Base-by-base conservation (phyloP, 129 eudicot genomes). In the Centrapalus pauciflorus region DNA sequence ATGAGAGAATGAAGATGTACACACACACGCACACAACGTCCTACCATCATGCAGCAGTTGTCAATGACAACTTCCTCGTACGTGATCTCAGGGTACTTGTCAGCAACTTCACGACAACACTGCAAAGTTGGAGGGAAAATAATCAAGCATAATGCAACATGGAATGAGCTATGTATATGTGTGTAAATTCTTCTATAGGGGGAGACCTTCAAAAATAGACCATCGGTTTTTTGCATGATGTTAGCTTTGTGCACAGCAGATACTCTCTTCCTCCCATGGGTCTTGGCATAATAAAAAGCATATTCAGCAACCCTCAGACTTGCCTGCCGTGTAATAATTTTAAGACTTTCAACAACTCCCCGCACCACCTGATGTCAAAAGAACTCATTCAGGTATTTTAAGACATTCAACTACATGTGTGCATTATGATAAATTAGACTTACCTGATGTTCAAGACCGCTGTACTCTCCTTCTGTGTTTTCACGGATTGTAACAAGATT, bases 201-300 rank as follows among this genome's bases (percentile, higher is more conserved):
- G 25, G 55, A 67, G 8, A 85, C 98, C 96, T 93, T 86, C 69
- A 93, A 85, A 77, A 93, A 93, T 61, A 93, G 88, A 71, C 98
- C 98, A 80, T 93, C 98, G 12, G 96, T 83, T 73, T 83, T 93
- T 81, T 89, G 98, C 98, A 93, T 93, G 76, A 93, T 93, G 58
- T 93, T 93, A 65, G 98, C 96, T 85, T 93, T 93, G 80, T 93
- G 98, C n/a, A 93, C 86, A 21, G 98, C 98, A 80, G 98, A 93
- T 7, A 93, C 96, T 69, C 98, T 83, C 64, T 76, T 71, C 79
- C 98, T 87, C 51, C 98, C 98, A 69, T 93, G 92, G 38, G 89
- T 51, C 76, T 86, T 78, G 55, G 98, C 98, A 80, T 93, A 93
- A 76, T 88, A 83, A 69, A 93, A 93, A 12, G 98, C 96, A 86